These are phyloP conservation scores for Spergularia marina DNA, from an alignment of 148 eudicot species.

Conservation along the genomic window DNA sequence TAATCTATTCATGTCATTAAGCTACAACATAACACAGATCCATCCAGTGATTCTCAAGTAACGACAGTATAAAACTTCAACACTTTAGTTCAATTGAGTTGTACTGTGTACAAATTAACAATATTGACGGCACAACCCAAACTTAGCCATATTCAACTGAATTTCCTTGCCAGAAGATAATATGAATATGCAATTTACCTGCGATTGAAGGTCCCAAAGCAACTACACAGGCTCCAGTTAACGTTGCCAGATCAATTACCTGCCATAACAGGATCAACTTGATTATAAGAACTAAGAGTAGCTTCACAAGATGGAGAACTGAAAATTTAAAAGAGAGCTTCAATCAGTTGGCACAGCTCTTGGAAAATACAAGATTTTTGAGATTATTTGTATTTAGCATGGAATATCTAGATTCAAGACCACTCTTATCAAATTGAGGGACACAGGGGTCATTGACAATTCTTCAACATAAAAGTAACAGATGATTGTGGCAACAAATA, in stretches of 20 bases:
- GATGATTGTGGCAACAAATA: not conserved
- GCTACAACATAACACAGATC: not conserved
- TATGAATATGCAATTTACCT: conserved; percentile 41
- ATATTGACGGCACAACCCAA: not conserved
- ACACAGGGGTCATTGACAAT: not conserved
- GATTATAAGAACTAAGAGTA: conserved; percentile 1
- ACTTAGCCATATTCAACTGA: not conserved
- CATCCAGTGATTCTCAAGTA: not conserved
- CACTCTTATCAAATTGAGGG: not conserved
- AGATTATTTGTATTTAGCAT: not conserved
- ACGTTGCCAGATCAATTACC: conserved; percentile 92
- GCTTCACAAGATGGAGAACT: not conserved
- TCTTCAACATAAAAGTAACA: not conserved
- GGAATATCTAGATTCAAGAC: not conserved
- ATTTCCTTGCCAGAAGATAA: not conserved
- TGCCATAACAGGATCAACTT: conserved; percentile 32
- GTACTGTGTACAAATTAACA: not conserved
- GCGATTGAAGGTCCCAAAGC: conserved; percentile 96
- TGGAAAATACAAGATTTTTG: not conserved
- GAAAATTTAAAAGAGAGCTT: not conserved
- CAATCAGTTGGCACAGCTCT: too few species aligned
- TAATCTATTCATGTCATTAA: conserved; percentile 2
- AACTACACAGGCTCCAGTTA: conserved; percentile 83
- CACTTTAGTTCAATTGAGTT: not conserved
- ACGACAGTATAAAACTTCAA: not conserved